A percentile compares a stretch with the other conserved stretches of the same genome.
phyloP scores from a whole-genome alignment of 176 grass and related monocot species.

The Melocanna baccifera region DNA sequence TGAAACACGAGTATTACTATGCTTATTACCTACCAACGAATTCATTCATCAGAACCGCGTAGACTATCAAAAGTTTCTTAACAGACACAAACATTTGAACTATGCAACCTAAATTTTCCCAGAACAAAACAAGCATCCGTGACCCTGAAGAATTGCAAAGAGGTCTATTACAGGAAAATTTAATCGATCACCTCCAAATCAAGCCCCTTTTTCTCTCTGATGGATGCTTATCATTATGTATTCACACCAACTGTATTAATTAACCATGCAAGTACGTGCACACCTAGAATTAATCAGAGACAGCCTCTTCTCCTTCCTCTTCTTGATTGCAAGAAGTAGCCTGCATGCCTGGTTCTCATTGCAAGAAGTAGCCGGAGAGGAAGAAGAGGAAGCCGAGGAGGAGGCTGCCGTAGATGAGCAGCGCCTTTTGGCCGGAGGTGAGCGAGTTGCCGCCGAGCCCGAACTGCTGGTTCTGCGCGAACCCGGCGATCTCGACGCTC shows the following conservation, averaged over 20 bases:
- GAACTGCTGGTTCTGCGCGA: conserved; percentile 93
- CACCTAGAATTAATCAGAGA: background rate
- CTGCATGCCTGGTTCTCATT: conserved; percentile 28
- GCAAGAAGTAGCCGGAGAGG: conserved; percentile 87
- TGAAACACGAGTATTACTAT: too few species aligned
- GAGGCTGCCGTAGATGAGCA: conserved; percentile 79
- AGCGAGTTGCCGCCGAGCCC: conserved; percentile 84
- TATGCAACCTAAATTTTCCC: background rate
- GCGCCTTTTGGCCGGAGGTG: conserved; percentile 66
- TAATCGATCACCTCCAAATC: background rate
- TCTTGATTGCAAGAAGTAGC: too few species aligned
- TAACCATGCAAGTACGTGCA: background rate
- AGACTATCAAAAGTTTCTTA: too few species aligned
- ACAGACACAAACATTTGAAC: background rate
- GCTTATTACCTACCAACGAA: too few species aligned
- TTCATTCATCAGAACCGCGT: too few species aligned
- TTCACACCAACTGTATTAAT: too few species aligned
- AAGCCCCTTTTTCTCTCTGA: background rate
- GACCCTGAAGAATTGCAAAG: background rate
- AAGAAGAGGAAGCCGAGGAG: conserved; percentile 69
- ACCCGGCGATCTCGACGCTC: conserved; percentile 87
- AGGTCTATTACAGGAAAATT: background rate
- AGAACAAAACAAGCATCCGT: background rate
- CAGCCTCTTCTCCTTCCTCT: background rate
- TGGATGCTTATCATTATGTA: background rate